phyloP scores from a whole-genome alignment of 2,329 filamentous ascomycete genomes.

The Aspergillus viridinutans region DNA sequence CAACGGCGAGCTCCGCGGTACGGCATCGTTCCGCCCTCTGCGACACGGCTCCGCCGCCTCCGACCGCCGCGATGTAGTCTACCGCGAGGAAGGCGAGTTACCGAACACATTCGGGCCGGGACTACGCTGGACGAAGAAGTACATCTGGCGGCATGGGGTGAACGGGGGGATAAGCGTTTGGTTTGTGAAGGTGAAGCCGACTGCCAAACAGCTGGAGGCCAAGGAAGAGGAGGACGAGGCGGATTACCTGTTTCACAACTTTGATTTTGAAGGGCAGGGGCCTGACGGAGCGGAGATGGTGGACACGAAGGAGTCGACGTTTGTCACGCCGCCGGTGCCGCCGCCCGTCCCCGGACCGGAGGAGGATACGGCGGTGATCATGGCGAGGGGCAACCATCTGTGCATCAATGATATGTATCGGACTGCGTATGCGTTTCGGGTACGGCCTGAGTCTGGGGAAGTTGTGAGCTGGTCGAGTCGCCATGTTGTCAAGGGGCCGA shows the following conservation, averaged over 20 bases:
- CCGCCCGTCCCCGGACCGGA: constrained; percentile 9
- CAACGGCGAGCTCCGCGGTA: constrained; percentile 39
- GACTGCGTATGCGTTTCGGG: constrained; percentile 41
- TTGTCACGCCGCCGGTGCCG: constrained; percentile 23
- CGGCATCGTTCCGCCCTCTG: constrained; percentile 34
- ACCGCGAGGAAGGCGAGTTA: constrained; percentile 42
- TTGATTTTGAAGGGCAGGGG: constrained; percentile 27
- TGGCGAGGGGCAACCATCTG: constrained; percentile 41
- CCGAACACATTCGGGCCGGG: constrained; percentile 22
- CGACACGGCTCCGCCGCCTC: constrained; percentile 1
- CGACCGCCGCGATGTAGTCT: constrained; percentile 29
- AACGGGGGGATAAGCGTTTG: constrained; percentile 37
- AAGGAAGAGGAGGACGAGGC: constrained; percentile 25
- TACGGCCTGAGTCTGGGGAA: constrained; percentile 27
- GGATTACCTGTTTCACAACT: constrained; percentile 45
- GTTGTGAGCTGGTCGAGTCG: constrained; percentile 41
- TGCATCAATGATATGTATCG: constrained; percentile 46
- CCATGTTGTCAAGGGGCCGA: constrained; percentile 44
- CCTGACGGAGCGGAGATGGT: neutral
- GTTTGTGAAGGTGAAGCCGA: constrained; percentile 38
- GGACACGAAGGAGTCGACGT: constrained; percentile 8
- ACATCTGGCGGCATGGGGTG: constrained; percentile 39
- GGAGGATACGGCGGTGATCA: constrained; percentile 25
- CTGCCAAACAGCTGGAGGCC: neutral
- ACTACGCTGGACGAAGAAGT: constrained; percentile 39